Evolutionary conservation across 352 stramenopile species (phyloP), one percentile per base, ranked within the genome.

Genomic region (Pythium sukuiense): DNA sequence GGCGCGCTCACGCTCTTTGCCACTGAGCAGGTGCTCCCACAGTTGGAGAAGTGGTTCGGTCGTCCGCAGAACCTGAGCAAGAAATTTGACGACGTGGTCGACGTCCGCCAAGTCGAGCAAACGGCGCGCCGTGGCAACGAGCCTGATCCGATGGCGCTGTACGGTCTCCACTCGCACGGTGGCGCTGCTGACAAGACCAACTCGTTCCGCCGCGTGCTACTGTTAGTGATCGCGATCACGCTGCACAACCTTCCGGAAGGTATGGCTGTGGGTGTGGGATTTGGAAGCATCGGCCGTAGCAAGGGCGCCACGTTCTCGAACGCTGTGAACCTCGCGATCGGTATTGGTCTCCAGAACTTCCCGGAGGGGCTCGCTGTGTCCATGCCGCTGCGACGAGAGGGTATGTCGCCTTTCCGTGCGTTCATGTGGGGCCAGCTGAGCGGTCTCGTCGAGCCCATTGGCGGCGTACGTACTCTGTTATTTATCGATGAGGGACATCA

Each of bases 401-500:
- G 90, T 37, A 94, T 92, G 79, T 90, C 86, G 7, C 68, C 87
- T 9, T 95, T 85, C 53, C 76, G 76, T 27, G 87, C 87, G 20
- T 97, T 97, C 52, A 93, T 96, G 80, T 97, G 85, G 81, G 90
- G 90, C 18, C 90, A 97, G 66, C 73, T 96, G 16, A 96, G 87
- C 62, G 90, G 90, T 0, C 71, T 96, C n/a, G 88, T 97, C 1
- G 89, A 97, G 70, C 89, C 87, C 11, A 72, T 97, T 61, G 89
- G 87, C 54, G 90, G 88, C 20, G 83, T 97, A 59, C 56, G 84
- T 83, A 24, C 20, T 24, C 20, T 24, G 20, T 24, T 24, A 24
- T 24, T 24, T 24, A 24, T 24, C 20, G 20, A 24, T 24, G 20
- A 24, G 20, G 20, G 20, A 24, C 20, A 24, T 24, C 20, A 24